Percentiles rank a stretch among this genome's conserved stretches.
These are phyloP conservation scores for Manihot esculenta DNA, from an alignment of 441 rosid genomes.

Conservation along the genomic window DNA sequence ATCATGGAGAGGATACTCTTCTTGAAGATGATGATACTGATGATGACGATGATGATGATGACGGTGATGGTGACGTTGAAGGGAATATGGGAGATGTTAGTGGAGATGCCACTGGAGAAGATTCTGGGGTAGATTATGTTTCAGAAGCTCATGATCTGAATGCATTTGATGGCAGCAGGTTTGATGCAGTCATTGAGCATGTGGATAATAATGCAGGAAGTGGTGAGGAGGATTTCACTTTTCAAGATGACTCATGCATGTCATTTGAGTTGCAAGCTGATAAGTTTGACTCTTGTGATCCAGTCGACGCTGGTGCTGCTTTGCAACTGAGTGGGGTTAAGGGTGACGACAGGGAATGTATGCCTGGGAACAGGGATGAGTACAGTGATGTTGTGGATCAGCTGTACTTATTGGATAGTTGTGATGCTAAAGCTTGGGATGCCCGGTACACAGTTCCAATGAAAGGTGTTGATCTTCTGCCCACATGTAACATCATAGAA, in stretches of 20 bases:
- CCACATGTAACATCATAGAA: conserved; percentile 56
- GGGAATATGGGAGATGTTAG: conserved; percentile 30
- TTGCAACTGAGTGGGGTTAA: conserved; percentile 28
- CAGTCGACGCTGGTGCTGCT: conserved; percentile 26
- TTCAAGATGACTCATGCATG: conserved; percentile 52
- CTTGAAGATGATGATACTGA: conserved; percentile 36
- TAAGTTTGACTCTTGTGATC: conserved; percentile 27
- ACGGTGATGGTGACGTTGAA: conserved; percentile 29
- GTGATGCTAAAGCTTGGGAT: conserved; percentile 56
- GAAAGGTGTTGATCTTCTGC: conserved; percentile 45
- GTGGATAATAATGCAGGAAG: conserved; percentile 25
- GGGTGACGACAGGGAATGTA: conserved; percentile 28
- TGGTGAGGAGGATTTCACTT: conserved; percentile 23
- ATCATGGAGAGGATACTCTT: conserved; percentile 22
- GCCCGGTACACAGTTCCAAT: conserved; percentile 26
- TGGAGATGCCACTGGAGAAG: conserved; percentile 33
- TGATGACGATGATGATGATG: conserved; percentile 21
- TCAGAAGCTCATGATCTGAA: conserved; percentile 17
- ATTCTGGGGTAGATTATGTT: conserved; percentile 28
- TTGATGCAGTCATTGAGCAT: conserved; percentile 28
- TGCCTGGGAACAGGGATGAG: conserved; percentile 33
- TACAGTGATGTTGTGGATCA: conserved; percentile 39
- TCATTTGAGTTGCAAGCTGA: conserved; percentile 51
- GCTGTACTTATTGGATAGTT: conserved; percentile 44
- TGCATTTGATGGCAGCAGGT: conserved; percentile 20